These are phyloP conservation scores for Tetrahymena elliotti DNA, from an alignment of 73 alveolate species.

Conservation along the genomic window DNA sequence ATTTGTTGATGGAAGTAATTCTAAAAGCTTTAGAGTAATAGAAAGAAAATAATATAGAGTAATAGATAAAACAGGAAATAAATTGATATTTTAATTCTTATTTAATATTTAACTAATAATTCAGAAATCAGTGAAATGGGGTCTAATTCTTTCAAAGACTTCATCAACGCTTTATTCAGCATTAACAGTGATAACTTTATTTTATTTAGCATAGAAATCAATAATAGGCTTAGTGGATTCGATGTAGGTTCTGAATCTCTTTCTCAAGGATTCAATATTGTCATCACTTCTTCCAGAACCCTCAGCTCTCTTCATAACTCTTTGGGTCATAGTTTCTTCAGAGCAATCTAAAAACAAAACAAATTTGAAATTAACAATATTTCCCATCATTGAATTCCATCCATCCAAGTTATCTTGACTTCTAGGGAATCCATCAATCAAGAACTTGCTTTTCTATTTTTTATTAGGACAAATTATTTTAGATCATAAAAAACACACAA, in stretches of 20 bases:
- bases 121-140: background rate
- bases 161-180: slow-evolving; percentile 76
- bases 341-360: slow-evolving; percentile 81
- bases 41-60: background rate
- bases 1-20: background rate
- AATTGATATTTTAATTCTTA: too few species aligned
- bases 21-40: background rate
- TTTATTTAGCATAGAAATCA: slow-evolving; percentile 57
- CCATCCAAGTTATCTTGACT: slow-evolving; percentile 66
- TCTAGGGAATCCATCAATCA: slow-evolving; percentile 88
- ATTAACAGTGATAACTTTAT: slow-evolving; percentile 65
- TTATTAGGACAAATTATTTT: background rate
- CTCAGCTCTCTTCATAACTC: slow-evolving; percentile 88
- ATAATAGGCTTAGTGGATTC: slow-evolving; percentile 88
- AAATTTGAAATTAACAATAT: slow-evolving; percentile 52
- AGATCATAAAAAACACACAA: background rate
- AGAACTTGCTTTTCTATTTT: slow-evolving; percentile 42
- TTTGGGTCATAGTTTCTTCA: slow-evolving; percentile 79
- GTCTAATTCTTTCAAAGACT: slow-evolving; percentile 44
- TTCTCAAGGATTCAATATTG: slow-evolving; percentile 90
- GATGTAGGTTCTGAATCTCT: slow-evolving; percentile 87
- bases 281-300: slow-evolving; percentile 96
- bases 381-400: slow-evolving; percentile 48
- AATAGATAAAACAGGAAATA: background rate
- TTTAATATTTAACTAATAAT: background rate